Conservation (phyloP, 768 basidiomycete genomes). For the Termitomyces heimii region DNA sequence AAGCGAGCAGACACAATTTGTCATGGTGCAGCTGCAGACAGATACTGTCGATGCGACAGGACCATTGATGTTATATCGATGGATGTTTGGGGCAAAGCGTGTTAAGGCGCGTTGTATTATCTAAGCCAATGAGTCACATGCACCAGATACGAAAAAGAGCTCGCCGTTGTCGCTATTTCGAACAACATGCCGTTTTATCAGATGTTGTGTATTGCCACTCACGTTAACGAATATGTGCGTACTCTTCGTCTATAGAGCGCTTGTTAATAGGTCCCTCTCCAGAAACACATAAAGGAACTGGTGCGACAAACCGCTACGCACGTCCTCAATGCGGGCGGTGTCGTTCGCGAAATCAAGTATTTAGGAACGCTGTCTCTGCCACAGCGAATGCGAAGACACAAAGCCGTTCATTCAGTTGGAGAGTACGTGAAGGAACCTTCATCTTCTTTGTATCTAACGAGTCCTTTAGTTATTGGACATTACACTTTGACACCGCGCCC, state of each 20-base stretch:
- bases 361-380: constrained; percentile 73
- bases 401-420: constrained; percentile 50
- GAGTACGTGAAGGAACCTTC: constrained; percentile 57
- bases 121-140: not conserved
- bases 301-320: constrained; percentile 67
- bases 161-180: not conserved
- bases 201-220: constrained; percentile 77
- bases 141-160: not conserved
- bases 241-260: not conserved
- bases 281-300: constrained; percentile 73
- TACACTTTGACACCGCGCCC: constrained; percentile 87
- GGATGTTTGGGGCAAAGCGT: not conserved
- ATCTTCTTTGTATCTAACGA: not conserved
- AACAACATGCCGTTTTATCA: constrained; percentile 80
- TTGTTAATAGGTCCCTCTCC: not conserved
- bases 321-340: constrained; percentile 70
- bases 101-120: not conserved
- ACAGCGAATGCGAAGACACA: constrained; percentile 64
- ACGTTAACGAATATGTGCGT: constrained; percentile 69
- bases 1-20: not conserved
- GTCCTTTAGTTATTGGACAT: constrained; percentile 72
- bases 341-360: constrained; percentile 74
- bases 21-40: not conserved
- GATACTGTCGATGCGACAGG: not conserved
- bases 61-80: not conserved